A percentile compares a stretch with the other conserved stretches of the same genome.
Evolutionary conservation across 257 asterid species (phyloP).

Genomic region (Verbascum thapsus): DNA sequence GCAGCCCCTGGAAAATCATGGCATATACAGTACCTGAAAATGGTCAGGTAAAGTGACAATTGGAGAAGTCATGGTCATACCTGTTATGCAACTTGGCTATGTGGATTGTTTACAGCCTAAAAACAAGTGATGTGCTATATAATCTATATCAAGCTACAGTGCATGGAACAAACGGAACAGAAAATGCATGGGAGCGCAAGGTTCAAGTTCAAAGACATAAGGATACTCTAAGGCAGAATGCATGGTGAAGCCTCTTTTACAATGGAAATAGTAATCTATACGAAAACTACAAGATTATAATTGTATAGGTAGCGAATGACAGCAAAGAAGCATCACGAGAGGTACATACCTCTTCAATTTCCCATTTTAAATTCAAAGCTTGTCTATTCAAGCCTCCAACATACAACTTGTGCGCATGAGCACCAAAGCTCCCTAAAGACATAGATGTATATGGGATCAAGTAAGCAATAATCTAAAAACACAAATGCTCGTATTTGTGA

Average conservation of each 20-base stretch:
- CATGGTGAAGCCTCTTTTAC: constrained; percentile 10
- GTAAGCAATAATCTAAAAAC: constrained; percentile 18
- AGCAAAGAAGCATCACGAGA: constrained; percentile 10
- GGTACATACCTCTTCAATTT: constrained; percentile 73
- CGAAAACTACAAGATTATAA: constrained; percentile 13
- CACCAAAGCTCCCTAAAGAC: constrained; percentile 51
- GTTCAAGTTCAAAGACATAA: not conserved
- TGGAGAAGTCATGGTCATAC: not conserved
- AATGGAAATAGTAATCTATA: constrained; percentile 12
- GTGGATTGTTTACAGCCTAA: constrained; percentile 14
- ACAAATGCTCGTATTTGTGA: constrained; percentile 8
- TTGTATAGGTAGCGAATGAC: constrained; percentile 10
- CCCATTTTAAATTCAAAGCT: constrained; percentile 52
- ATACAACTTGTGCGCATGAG: constrained; percentile 63
- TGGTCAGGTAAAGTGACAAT: not conserved
- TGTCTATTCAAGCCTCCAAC: constrained; percentile 79
- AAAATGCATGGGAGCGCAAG: constrained; percentile 14
- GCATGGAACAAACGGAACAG: constrained; percentile 2
- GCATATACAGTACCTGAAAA: not conserved
- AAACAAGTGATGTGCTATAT: constrained; percentile 9
- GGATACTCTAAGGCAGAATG: constrained; percentile 14
- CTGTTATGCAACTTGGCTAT: not conserved
- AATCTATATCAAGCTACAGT: constrained; percentile 15
- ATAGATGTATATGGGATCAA: constrained; percentile 30
- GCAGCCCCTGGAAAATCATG: constrained; percentile 17